phyloP scores from a whole-genome alignment of 257 asterid genomes.

The Rehmannia glutinosa region DNA sequence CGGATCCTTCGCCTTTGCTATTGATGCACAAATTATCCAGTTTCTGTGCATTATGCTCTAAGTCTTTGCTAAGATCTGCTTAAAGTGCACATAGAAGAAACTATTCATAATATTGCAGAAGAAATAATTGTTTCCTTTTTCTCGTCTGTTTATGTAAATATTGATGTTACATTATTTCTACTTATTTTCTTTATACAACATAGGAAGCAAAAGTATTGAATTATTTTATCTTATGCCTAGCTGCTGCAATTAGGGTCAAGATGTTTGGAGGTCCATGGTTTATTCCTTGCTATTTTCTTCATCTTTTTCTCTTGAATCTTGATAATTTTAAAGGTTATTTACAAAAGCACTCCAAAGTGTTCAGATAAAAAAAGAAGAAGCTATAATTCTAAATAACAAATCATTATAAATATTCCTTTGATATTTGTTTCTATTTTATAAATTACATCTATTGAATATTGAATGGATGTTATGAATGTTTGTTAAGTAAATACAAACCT shows the following conservation, averaged over 20 bases:
- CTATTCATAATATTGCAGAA: conserved; percentile 32
- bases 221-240: not conserved
- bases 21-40: not conserved
- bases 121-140: conserved; percentile 14
- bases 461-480: too few species aligned
- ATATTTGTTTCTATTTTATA: too few species aligned
- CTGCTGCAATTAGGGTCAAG: not conserved
- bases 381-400: too few species aligned
- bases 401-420: too few species aligned
- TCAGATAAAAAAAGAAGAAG: too few species aligned
- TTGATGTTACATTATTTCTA: conserved; percentile 7
- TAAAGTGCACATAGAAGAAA: conserved; percentile 20
- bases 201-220: not conserved
- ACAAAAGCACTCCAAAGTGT: too few species aligned
- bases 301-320: too few species aligned
- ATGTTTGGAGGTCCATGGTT: too few species aligned
- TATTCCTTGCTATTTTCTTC: too few species aligned
- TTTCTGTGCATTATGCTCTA: conserved; percentile 35
- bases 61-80: conserved; percentile 13
- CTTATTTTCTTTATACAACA: not conserved
- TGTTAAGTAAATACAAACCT: too few species aligned
- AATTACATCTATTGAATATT: too few species aligned
- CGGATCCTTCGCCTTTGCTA: conserved; percentile 70
- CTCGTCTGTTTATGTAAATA: conserved; percentile 20
- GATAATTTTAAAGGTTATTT: too few species aligned